Percentiles rank a stretch among this genome's conserved stretches.
These are phyloP conservation scores for Plenodomus tracheiphilus DNA, from an alignment of 2,329 filamentous ascomycete genomes.

Conservation along the genomic window DNA sequence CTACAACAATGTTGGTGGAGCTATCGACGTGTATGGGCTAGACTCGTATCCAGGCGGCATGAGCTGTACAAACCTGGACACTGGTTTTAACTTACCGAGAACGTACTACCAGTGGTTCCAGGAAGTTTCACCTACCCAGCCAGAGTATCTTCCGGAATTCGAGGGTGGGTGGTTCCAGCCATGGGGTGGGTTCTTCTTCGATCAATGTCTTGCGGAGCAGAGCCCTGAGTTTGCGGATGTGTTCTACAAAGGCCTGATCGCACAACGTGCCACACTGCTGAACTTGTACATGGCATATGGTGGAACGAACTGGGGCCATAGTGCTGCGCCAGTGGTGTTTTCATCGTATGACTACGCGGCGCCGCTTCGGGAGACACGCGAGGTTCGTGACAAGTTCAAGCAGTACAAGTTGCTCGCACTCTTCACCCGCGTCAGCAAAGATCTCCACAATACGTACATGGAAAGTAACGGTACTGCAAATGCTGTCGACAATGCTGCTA, in stretches of 20 bases:
- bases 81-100: constrained; percentile 55
- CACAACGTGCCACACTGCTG: constrained; percentile 53
- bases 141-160: constrained; percentile 58
- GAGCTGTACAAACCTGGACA: constrained; percentile 54
- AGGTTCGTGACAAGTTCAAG: constrained; percentile 57
- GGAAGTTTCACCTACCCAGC: constrained; percentile 59
- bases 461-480: constrained; percentile 59
- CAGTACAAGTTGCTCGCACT: constrained; percentile 60
- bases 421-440: constrained; percentile 57
- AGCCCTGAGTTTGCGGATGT: constrained; percentile 56
- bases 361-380: constrained; percentile 58
- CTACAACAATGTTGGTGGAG: constrained; percentile 60
- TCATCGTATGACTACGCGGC: constrained; percentile 53
- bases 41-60: constrained; percentile 54
- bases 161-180: constrained; percentile 59
- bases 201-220: constrained; percentile 53
- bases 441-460: constrained; percentile 58
- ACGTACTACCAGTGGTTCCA: constrained; percentile 62
- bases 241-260: constrained; percentile 61
- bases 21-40: constrained; percentile 56
- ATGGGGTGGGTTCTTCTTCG: constrained; percentile 59
- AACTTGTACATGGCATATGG: constrained; percentile 59
- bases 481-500: constrained; percentile 42
- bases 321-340: constrained; percentile 50
- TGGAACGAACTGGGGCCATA: constrained; percentile 61